These are phyloP conservation scores for Scleromitrula shiraiana DNA, from an alignment of 2,329 filamentous ascomycete species.

Conservation along the genomic window DNA sequence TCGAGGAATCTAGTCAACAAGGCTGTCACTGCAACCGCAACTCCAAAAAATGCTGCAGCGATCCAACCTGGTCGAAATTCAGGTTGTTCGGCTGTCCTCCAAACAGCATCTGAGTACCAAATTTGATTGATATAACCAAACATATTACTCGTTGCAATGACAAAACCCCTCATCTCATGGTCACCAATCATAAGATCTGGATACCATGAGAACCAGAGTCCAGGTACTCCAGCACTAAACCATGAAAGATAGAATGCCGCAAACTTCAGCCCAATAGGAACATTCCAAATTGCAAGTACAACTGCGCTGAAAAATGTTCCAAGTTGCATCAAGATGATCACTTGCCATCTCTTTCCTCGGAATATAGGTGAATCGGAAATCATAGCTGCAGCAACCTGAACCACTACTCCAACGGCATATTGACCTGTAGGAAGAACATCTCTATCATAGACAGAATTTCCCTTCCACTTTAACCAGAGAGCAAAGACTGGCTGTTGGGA, in stretches of 20 bases:
- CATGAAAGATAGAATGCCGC: conserved; percentile 13
- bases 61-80: conserved; percentile 18
- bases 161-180: conserved; percentile 19
- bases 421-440: conserved; percentile 21
- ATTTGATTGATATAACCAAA: conserved; percentile 20
- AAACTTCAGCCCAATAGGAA: conserved; percentile 8
- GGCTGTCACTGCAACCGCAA: background rate
- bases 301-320: conserved; percentile 24
- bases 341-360: conserved; percentile 21
- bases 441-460: conserved; percentile 15
- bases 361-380: conserved; percentile 21
- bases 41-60: conserved; percentile 10
- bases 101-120: conserved; percentile 21
- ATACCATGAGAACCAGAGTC: conserved; percentile 15
- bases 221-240: conserved; percentile 12
- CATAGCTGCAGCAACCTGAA: conserved; percentile 21
- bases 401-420: conserved; percentile 13
- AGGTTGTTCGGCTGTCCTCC: conserved; percentile 20
- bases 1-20: conserved; percentile 6
- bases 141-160: conserved; percentile 19
- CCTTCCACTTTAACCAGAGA: conserved; percentile 18
- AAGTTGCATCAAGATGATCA: conserved; percentile 20
- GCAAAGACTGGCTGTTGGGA: conserved; percentile 18
- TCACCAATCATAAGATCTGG: conserved; percentile 16
- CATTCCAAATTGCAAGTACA: conserved; percentile 16